Percentiles rank a stretch among this genome's conserved stretches.
phyloP scores from a whole-genome alignment of 2,329 filamentous ascomycete species.

The Aquanectria penicillioides region DNA sequence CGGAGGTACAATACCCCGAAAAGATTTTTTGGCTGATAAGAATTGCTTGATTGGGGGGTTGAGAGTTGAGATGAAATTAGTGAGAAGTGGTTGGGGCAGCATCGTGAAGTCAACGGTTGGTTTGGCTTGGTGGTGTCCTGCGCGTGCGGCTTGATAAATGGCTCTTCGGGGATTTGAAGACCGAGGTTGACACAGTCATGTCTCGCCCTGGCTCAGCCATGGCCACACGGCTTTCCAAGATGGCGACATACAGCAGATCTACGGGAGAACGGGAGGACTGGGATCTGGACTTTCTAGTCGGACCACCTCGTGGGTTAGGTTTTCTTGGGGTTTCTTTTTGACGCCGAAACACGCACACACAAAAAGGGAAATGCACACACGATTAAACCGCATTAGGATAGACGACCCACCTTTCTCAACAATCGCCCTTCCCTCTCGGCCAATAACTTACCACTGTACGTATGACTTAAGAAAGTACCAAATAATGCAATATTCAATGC shows the following conservation, averaged over 20 bases:
- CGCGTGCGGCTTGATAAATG: no score
- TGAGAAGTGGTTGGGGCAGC: neutral
- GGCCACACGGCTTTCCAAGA: neutral
- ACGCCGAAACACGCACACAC: no score
- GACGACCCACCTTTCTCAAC: no score
- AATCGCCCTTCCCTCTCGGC: no score
- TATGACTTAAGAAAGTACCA: no score
- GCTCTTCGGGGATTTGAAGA: neutral
- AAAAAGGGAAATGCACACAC: no score
- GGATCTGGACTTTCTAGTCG: neutral
- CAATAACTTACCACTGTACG: no score
- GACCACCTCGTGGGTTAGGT: constrained; percentile 4
- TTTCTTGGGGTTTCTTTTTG: no score
- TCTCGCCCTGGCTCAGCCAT: neutral
- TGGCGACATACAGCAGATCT: constrained; percentile 7
- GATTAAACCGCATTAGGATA: no score
- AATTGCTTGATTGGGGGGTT: neutral
- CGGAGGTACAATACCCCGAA: constrained; percentile 11
- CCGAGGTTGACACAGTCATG: neutral
- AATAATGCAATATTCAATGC: no score
- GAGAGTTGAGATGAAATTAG: neutral
- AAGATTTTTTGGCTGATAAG: neutral
- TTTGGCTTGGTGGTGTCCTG: no score
- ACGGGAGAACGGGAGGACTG: neutral
- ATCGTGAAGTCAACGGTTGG: no score